Evolutionary conservation across 164 flowering plant species (phyloP), one percentile per base, ranked within the genome.

Genomic region (Piper longum): DNA sequence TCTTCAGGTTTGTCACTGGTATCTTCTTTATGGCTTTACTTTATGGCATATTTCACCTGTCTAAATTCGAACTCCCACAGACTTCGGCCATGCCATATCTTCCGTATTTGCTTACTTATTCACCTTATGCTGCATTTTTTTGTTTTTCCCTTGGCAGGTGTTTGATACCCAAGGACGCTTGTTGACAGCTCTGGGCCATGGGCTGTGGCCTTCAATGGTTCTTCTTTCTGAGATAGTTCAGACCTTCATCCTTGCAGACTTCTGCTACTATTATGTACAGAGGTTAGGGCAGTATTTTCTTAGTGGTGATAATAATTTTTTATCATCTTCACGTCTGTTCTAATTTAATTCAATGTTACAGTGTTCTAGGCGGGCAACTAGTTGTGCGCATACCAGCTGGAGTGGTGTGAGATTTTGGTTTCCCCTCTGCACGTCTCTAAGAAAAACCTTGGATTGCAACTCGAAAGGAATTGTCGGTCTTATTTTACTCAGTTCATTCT

Each of bases 201-300:
- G 84, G 4, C 51, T 78, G 61, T 80, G 84, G 84, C 84, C 84
- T 64, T 69, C 73, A 17, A 72, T 78, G 80, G 84, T 80, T 59
- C 81, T 78, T 48, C 73, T 80, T 3, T 76, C 80, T 16, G 84
- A 80, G 73, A 61, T 76, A 19, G 80, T 80, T 57, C 80, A 78
- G 61, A 80, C 78, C 7, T 80, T 77, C 62, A 75, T 77, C 57
- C 67, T 77, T 2, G 83, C 81, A 45, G 81, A 77, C 61, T 80
- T 77, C 69, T 80, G 79, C 65, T 77, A 77, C 71, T 79, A 77
- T 59, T 77, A 79, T 59, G 77, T 75, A 54, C 72, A 78, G 69
- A 80, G 83, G 83, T 80, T 26, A 26, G 36, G 1, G 36, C 2
- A 26, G 36, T 26, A 26, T 26, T 26, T 26, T 26, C 36, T 26